A percentile compares a stretch with the other conserved stretches of the same genome.
Evolutionary conservation across 441 rosid species (phyloP).

Genomic region (Aquilaria agallochum): DNA sequence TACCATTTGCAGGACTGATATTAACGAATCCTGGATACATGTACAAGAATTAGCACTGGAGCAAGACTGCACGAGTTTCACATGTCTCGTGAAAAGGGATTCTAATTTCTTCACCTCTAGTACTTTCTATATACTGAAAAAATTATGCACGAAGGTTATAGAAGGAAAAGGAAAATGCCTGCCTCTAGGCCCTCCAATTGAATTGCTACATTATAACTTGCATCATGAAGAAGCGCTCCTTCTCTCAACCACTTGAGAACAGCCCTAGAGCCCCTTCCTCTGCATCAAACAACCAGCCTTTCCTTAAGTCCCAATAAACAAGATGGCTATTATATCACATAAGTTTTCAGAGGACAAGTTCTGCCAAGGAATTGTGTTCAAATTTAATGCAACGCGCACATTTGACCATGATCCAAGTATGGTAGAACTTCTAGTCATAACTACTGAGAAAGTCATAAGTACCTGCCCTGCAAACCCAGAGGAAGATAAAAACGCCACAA

Average conservation of each 20-base stretch:
- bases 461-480: conserved; percentile 89
- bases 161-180: conserved; percentile 29
- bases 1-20: conserved; percentile 49
- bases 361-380: too few species aligned
- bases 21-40: conserved; percentile 49
- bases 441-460: conserved; percentile 1
- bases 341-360: too few species aligned
- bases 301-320: too few species aligned
- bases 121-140: too few species aligned
- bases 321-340: too few species aligned
- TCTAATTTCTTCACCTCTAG: too few species aligned
- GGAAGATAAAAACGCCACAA: conserved; percentile 91
- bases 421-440: too few species aligned
- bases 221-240: conserved; percentile 81
- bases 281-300: conserved; percentile 25
- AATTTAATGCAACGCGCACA: too few species aligned
- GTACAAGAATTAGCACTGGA: background rate
- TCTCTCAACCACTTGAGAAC: conserved; percentile 60
- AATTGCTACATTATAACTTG: conserved; percentile 65
- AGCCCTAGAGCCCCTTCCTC: conserved; percentile 96
- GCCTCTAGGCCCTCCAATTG: conserved; percentile 96
- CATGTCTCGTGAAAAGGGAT: too few species aligned
- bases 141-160: background rate
- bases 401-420: too few species aligned
- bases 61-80: too few species aligned